phyloP scores from a whole-genome alignment of 345 rosid species.

The Mallotus nudiflorus region DNA sequence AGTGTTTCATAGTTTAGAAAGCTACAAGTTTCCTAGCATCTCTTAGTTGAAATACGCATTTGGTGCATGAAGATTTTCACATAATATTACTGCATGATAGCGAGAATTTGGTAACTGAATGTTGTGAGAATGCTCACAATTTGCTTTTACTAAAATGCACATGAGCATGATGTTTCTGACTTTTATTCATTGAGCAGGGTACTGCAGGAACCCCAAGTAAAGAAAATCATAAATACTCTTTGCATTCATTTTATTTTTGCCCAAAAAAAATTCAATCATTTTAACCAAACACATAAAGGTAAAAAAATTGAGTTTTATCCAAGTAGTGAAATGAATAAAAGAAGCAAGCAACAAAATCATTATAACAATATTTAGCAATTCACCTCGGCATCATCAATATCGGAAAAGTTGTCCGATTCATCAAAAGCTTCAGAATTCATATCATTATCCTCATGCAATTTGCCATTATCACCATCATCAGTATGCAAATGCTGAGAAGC shows the following conservation, averaged over 20 bases:
- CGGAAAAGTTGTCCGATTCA: conserved; percentile 74
- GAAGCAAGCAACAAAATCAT: conserved; percentile 1
- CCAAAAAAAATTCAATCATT: background rate
- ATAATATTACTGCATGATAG: background rate
- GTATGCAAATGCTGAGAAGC: conserved; percentile 12
- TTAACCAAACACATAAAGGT: background rate
- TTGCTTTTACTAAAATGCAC: background rate
- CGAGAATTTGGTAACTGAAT: background rate
- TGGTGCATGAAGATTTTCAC: background rate
- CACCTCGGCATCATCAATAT: conserved; percentile 86
- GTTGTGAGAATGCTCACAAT: background rate
- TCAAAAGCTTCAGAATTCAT: conserved; percentile 33
- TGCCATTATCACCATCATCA: conserved; percentile 29
- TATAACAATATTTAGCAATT: conserved; percentile 8
- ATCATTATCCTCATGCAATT: conserved; percentile 36
- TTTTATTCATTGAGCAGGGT: background rate
- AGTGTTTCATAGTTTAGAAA: background rate
- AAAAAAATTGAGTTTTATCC: background rate
- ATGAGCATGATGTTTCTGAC: background rate
- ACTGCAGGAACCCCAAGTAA: conserved; percentile 1
- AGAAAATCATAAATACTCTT: background rate
- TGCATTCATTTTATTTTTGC: background rate
- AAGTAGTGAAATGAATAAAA: background rate
- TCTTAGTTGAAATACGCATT: background rate
- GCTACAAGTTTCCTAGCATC: background rate